Base-by-base conservation (phyloP, 306 rosid species). In the Fragaria ananassa region DNA sequence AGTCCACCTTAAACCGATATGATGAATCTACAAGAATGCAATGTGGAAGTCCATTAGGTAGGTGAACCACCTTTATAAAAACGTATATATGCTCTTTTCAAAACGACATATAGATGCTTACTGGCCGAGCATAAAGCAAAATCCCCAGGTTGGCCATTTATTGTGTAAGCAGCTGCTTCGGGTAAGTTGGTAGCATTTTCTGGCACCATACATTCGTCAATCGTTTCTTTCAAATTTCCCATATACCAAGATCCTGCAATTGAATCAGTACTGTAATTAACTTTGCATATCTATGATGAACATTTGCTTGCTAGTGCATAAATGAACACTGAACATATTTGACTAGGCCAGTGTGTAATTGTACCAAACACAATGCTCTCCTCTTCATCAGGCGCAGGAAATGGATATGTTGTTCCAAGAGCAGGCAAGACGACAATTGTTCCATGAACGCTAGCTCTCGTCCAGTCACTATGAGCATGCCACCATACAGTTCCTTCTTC, bases 71-170 rank as follows among this genome's bases (percentile, higher is more conserved):
- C 34, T 31, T 54, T n/a, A 23, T 23, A 3, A 54, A 51, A 51
- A 51, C 21, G 21, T 37, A 39, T 39, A 39, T 39, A 39, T 39
- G 44, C 44, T 39, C 27, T 54, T 6, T 6, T 17, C 8, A 6
- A 56, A 53, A 18, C 13, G 13, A 53, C 5, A 3, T 7, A 21
- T 54, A n/a, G n/a, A 54, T 54, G 29, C 13, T 21, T 56, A 74
- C 71, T 39, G 0, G 47, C 7, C 11, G 78, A 74, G 61, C 78
- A 74, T 60, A 35, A 29, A 17, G 21, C 37, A 2, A 74, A 29
- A 17, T 74, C 78, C 49, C 78, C 78, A 29, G 67, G 70, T 61
- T 74, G 56, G 60, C 78, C 78, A 31, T 74, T 74, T 19, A 74
- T 74, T 1, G 53, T 29, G 41, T 62, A 74, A 18, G 42, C 68